phyloP scores from a whole-genome alignment of 225 moss, liverwort and hornwort genomes.

The Thuidium tamariscinum region DNA sequence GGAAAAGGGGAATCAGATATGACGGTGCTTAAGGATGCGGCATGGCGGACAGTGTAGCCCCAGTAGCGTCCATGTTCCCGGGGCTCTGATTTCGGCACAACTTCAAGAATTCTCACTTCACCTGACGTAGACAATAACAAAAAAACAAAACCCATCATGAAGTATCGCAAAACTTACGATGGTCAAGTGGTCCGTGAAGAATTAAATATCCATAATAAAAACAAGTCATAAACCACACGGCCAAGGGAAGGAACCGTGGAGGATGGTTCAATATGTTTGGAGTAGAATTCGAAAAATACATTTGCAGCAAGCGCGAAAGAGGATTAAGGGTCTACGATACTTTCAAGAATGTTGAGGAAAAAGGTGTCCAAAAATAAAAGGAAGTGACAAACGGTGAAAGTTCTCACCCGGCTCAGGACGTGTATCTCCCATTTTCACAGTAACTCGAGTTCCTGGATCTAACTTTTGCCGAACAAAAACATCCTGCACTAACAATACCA shows the following conservation, averaged over 20 bases:
- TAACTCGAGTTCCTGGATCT: slow-evolving; percentile 66
- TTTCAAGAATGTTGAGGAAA: neutral
- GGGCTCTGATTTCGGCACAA: slow-evolving; percentile 71
- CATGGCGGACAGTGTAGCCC: slow-evolving; percentile 85
- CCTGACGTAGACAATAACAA: slow-evolving; percentile 4
- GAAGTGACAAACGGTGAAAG: neutral
- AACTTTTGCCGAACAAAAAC: slow-evolving; percentile 54
- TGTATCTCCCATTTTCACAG: slow-evolving; percentile 74
- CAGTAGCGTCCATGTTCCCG: slow-evolving; percentile 71
- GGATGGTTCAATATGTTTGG: neutral
- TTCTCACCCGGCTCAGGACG: slow-evolving; percentile 31
- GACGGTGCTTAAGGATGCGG: slow-evolving; percentile 59
- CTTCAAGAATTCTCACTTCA: slow-evolving; percentile 47
- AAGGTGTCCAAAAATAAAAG: neutral
- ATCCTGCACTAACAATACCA: slow-evolving; percentile 42
- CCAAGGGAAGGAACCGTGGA: neutral
- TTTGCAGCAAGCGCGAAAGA: neutral
- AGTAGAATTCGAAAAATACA: neutral
- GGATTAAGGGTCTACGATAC: neutral
- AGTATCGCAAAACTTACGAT: neutral
- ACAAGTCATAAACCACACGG: neutral
- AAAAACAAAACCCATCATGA: neutral
- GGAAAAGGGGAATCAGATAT: slow-evolving; percentile 68
- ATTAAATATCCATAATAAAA: neutral
- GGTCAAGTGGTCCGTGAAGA: neutral